Base-by-base conservation (phyloP, 805 yeast genomes). In the Saccharomycodes ludwigii region DNA sequence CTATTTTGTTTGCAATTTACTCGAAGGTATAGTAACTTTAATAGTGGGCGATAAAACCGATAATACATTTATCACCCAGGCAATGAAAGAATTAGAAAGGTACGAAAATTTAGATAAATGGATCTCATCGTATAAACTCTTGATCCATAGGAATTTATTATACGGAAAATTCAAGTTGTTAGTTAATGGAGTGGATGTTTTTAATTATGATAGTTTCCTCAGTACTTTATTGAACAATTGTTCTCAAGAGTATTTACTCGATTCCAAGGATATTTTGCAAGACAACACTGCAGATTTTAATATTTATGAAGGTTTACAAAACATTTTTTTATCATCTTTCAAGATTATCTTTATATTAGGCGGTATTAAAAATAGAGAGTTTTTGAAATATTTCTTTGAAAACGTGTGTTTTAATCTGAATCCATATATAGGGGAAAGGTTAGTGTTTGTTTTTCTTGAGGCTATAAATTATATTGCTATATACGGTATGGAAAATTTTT, bases 61-160 rank as follows among this genome's bases (percentile, higher is more conserved):
- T 19, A 50, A 38, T 19, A 48, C 46, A 3, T 72, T 67, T 43
- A 48, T 71, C 3, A 41, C 50, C 3, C 67, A 65, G 11, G 73
- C 76, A 0, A 43, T 76, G 6, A 64, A 66, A 5, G 96, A 86
- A 47, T 61, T 91, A 28, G 72, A 76, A 34, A 66, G 96, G 36
- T 67, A 75, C 37, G 72, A 74, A 41, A 73, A 85, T 39, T 65
- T 91, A 57, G 97, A 88, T 46, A 74, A 70, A 26, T 84, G 93
- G 93, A 64, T 78, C 6, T 88, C 95, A 1, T 76, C 94, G 0
- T 73, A 69, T 39, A 76, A 50, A 24, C 36, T 50, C 8, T 31
- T 43, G 28, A 73, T 32, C 50, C 66, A 35, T 39, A 65, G 22
- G 57, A 24, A 76, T n/a, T n/a, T n/a, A n/a, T n/a, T n/a, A n/a